phyloP scores from a whole-genome alignment of 352 stramenopile genomes.

The Phytopythium aichiense region DNA sequence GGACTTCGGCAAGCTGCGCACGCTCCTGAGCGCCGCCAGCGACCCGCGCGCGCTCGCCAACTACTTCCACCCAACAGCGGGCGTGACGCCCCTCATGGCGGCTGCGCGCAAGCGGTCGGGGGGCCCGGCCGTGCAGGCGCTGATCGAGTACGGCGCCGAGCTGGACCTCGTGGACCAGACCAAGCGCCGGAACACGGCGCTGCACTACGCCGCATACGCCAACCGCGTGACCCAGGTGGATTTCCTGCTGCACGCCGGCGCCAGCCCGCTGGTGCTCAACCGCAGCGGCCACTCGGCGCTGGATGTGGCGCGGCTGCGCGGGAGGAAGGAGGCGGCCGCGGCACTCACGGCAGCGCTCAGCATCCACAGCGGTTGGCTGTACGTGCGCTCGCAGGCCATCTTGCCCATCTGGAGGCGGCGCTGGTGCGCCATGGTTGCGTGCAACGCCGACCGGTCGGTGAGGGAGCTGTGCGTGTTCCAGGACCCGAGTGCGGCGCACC shows the following conservation, averaged over 20 bases:
- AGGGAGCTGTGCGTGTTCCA: conserved; percentile 57
- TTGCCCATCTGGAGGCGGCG: conserved; percentile 56
- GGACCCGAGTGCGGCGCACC: conserved; percentile 27
- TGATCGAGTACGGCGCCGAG: conserved; percentile 60
- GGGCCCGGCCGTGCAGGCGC: conserved; percentile 34
- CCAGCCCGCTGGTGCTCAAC: conserved; percentile 46
- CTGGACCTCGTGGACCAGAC: conserved; percentile 28
- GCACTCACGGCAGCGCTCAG: conserved; percentile 43
- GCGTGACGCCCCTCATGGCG: conserved; percentile 67
- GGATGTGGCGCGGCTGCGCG: conserved; percentile 51
- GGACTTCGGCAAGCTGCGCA: conserved; percentile 26
- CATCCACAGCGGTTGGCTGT: conserved; percentile 57
- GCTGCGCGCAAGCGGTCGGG: conserved; percentile 51
- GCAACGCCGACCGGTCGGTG: conserved; percentile 32
- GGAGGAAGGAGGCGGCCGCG: conserved; percentile 30
- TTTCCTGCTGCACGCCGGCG: conserved; percentile 45
- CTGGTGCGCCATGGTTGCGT: conserved; percentile 55
- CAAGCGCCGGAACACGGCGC: conserved; percentile 48
- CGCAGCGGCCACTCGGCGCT: conserved; percentile 48
- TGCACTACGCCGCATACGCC: conserved; percentile 60
- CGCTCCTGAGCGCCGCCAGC: conserved; percentile 13
- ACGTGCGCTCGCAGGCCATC: conserved; percentile 32
- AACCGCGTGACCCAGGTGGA: conserved; percentile 51
- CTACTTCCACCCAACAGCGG: conserved; percentile 36
- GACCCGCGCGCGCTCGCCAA: conserved; percentile 30